Evolutionary conservation across 352 stramenopile genomes (phyloP), one percentile per base, ranked within the genome.

Genomic region (Globisporangium acanthophoron): DNA sequence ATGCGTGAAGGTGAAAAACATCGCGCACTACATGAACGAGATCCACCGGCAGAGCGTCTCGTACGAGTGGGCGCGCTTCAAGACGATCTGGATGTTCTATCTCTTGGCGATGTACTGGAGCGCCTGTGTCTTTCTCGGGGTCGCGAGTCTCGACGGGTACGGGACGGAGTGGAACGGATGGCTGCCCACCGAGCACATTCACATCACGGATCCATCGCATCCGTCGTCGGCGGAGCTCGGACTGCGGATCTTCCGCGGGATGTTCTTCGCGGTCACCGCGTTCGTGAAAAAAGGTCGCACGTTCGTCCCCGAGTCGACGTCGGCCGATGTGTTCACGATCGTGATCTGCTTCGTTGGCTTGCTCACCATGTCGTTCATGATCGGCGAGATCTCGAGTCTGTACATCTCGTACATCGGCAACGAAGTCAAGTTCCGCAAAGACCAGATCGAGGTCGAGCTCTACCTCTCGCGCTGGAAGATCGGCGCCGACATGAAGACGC

Each of bases 341-440:
- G n/a, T 67, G 3, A 65, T 82, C 18, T 87, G 73, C 55, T 87
- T 88, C 52, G 40, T 68, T 4, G 74, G 80, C 0, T 49, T 82
- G 1, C 65, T 90, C 16, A 65, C 73, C 1, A 87, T 85, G 72
- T 75, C 73, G 2, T 90, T 88, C 61, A 82, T 88, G 67, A 88
- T 88, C 52, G 76, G 80, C 5, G 77, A 90, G 43, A 76, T 87
- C 39, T 77, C 80, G 2, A 84, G 70, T 37, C 58, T 90, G 35
- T 88, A 84, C 62, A 85, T 90, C 45, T 88, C 75, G 9, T 80
- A 66, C 20, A 90, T 87, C 24, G 62, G 71, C 11, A 82, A 88
- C 45, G 69, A 88, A 54, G 69, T 90, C 16, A 67, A 74, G 15
- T 90, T 86, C 53, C 77, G 74, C 20, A 88, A 87, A 45, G 66